Base-by-base conservation (phyloP, 208 protist genomes). In the Trypanosoma boissoni region DNA sequence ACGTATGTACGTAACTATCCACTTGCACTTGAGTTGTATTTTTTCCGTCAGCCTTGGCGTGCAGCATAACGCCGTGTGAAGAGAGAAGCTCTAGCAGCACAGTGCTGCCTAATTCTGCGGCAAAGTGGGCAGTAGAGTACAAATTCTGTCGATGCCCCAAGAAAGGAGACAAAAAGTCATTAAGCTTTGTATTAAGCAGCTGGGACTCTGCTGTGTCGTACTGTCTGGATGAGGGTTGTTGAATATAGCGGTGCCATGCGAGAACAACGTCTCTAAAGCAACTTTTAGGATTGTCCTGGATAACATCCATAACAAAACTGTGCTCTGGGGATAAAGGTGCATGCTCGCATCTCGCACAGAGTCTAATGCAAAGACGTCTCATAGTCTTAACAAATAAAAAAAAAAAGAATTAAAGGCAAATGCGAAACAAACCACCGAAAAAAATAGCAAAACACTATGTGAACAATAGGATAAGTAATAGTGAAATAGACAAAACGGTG, bases 61-160 rank as follows among this genome's bases (percentile, higher is more conserved):
- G 59, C 10, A 55, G 31, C 27, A 57, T 27, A 6, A 65, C 39
- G 27, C 59, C 48, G 31, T 57, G 32, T 57, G 59, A 65, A 41
- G 29, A 65, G 37, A 65, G 56, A 16, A 75, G 51, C 16, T 68
- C 42, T 3, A 75, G 23, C 1, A 68, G 34, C 27, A 8, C 44
- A 20, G 68, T 43, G 31, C 73, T 76, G 2, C 75, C 75, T 29
- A 83, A 48, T 51, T 86, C 75, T 9, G 80, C 72, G 0, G 80
- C 71, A 46, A 83, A 86, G 55, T 83, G 80, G 5, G 64, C 68
- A 29, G 74, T 58, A 2, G 72, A 70, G 60, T 80, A 82, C 34
- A 49, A 27, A 45, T 59, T 54, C 49, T 65, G 60, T 1, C 44
- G 41, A 18, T 31, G 51, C 7, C 20, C 32, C n/a, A 18, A 26